A percentile compares a stretch with the other conserved stretches of the same genome.
phyloP scores from a whole-genome alignment of 164 flowering plant species.

The Cinnamomum micranthum region DNA sequence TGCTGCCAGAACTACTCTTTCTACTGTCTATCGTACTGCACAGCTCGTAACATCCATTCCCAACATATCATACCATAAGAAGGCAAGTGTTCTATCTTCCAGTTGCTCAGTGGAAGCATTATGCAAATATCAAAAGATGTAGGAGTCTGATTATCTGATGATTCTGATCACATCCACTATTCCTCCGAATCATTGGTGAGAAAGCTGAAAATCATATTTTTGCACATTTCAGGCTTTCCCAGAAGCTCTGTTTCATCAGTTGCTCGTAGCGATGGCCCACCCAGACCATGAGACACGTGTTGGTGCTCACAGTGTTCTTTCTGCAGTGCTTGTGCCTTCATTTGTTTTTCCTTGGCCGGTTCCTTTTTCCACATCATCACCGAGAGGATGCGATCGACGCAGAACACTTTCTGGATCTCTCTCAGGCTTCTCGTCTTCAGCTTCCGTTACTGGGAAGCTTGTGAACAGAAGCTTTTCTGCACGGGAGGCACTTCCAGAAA shows the following conservation, averaged over 20 bases:
- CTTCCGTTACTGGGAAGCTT: constrained; percentile 16
- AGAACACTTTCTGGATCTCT: constrained; percentile 21
- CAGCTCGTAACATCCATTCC: constrained; percentile 59
- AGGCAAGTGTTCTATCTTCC: constrained; percentile 40
- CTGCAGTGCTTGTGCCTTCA: constrained; percentile 70
- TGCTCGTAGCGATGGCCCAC: constrained; percentile 76
- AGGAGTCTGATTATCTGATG: no score
- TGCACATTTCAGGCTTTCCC: constrained; percentile 68
- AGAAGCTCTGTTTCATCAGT: constrained; percentile 82
- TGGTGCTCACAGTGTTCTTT: constrained; percentile 67
- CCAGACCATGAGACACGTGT: constrained; percentile 78
- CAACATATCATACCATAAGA: constrained; percentile 56
- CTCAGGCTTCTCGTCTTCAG: constrained; percentile 21
- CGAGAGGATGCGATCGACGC: constrained; percentile 11
- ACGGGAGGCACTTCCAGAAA: constrained; percentile 17
- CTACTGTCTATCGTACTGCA: constrained; percentile 61
- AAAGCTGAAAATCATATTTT: no score
- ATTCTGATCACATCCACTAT: no score
- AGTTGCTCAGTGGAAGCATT: no score
- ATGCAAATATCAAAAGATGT: no score
- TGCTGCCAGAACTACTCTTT: constrained; percentile 59
- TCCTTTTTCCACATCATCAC: background rate
- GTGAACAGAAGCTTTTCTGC: constrained; percentile 24
- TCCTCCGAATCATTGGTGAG: no score
- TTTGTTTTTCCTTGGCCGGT: constrained; percentile 30